These are phyloP conservation scores for Apiospora sp. DNA, from an alignment of 2,329 filamentous ascomycete genomes.

Conservation along the genomic window DNA sequence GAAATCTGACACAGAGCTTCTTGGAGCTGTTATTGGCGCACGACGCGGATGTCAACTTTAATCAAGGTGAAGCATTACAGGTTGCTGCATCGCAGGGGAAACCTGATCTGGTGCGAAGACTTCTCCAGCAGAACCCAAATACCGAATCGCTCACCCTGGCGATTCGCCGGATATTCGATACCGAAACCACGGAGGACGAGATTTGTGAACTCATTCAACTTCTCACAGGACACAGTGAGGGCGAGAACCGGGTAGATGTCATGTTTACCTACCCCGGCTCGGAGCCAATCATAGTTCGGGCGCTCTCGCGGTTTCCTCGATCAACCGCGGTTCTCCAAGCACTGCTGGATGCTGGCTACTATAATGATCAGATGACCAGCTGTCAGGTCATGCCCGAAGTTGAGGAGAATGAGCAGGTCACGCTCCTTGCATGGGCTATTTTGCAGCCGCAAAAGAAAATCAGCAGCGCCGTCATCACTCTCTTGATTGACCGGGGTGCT, in stretches of 20 bases:
- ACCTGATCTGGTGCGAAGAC: conserved; percentile 54
- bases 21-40: conserved; percentile 52
- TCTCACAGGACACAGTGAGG: conserved; percentile 59
- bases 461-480: conserved; percentile 63
- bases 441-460: conserved; percentile 69
- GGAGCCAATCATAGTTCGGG: conserved; percentile 59
- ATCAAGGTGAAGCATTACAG: conserved; percentile 61
- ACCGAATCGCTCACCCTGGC: conserved; percentile 59
- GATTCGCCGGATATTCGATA: conserved; percentile 64
- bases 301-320: conserved; percentile 62
- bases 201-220: conserved; percentile 58
- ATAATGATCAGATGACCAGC: conserved; percentile 61
- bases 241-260: conserved; percentile 58
- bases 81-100: conserved; percentile 62
- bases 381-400: conserved; percentile 54
- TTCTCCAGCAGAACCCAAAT: conserved; percentile 60
- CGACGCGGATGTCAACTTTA: conserved; percentile 57
- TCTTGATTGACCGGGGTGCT: conserved; percentile 61
- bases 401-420: conserved; percentile 62
- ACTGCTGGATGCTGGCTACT: conserved; percentile 65
- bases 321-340: conserved; percentile 60
- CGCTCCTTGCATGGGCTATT: conserved; percentile 67
- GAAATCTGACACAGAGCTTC: conserved; percentile 54
- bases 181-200: conserved; percentile 57
- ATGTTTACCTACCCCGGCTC: conserved; percentile 52